These are phyloP conservation scores for Zygoascus sp. DNA, from an alignment of 1,139 yeast genomes.

Conservation along the genomic window DNA sequence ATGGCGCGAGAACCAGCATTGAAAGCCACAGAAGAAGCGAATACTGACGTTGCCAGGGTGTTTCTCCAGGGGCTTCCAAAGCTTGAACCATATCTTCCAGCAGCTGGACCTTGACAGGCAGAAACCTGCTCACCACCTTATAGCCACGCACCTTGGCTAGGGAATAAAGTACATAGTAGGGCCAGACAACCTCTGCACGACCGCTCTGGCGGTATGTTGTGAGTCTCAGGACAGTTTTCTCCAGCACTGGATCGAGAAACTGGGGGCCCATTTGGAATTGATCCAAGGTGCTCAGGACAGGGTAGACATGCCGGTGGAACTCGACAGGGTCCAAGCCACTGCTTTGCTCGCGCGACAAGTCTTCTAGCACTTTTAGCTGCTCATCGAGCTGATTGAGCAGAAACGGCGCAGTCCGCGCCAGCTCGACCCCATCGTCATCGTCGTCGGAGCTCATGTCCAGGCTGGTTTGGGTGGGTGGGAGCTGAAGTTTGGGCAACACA, in stretches of 20 bases:
- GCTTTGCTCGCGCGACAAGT: slow-evolving; percentile 2
- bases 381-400: slow-evolving; percentile 16
- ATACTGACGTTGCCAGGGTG: slow-evolving; percentile 53
- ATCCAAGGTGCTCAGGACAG: slow-evolving; percentile 20
- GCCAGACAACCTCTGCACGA: slow-evolving; percentile 16
- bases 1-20: slow-evolving; percentile 66
- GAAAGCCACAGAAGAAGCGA: slow-evolving; percentile 70
- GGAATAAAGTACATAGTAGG: slow-evolving; percentile 42
- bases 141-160: slow-evolving; percentile 63
- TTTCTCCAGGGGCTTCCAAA: slow-evolving; percentile 13
- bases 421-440: slow-evolving; percentile 14
- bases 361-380: slow-evolving; percentile 9
- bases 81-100: slow-evolving; percentile 33
- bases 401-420: slow-evolving; percentile 24
- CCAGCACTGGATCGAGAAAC: slow-evolving; percentile 34
- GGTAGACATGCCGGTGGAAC: slow-evolving; percentile 8
- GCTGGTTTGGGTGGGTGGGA: neutral
- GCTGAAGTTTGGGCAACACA: neutral
- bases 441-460: neutral
- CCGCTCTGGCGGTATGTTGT: slow-evolving; percentile 15
- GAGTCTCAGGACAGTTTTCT: slow-evolving; percentile 20
- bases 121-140: slow-evolving; percentile 53
- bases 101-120: slow-evolving; percentile 56
- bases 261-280: slow-evolving; percentile 37
- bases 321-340: neutral